Evolutionary conservation across 768 basidiomycete genomes (phyloP), one percentile per base, ranked within the genome.

Genomic region (Termitomyces eurrhizus): DNA sequence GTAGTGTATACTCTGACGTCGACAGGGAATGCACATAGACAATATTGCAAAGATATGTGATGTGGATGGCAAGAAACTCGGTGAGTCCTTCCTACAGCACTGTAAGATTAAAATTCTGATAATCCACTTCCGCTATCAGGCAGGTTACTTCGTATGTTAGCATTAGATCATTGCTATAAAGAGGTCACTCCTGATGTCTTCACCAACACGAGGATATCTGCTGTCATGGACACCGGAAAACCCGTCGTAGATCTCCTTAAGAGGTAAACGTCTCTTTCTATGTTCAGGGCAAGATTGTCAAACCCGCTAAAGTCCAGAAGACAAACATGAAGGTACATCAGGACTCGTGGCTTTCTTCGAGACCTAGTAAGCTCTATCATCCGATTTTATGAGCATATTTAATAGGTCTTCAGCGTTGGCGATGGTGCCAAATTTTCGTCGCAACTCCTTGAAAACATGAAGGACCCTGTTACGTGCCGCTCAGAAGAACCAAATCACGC

Each of bases 101-200:
- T 35, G 50, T 6, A n/a, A 13, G 2, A 13, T 24, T 13, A 24
- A 1, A 0, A 33, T 53, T 33, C 9, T 53, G 37, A 53, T 36
- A 39, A 11, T 29, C 32, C 52, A 24, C 12, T 26, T 26, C 29
- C 52, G 18, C 12, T 13, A 7, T 32, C 37, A 63, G 62, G 54
- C 11, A 57, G 62, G 49, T 61, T 75, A 26, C 65, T 79, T 39
- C 70, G 77, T 7, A 62, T 67, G 7, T 69, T 78, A 9, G 70
- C 75, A 2, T 69, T 62, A 32, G 69, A 73, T 55, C 75, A 78
- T 42, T 69, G 73, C 39, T 79, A 74, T 57, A 67, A 67, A 9
- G 78, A 79, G 65, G 64, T 76, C 1, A 59, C 50, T 16, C 72
- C 74, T 0, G 72, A 77, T 62, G 72, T 76, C 0, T 77, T 74